A percentile compares a stretch with the other conserved stretches of the same genome.
Evolutionary conservation across 108 stramenopile genomes (phyloP).

Genomic region (Aurantiochytrium sp.): DNA sequence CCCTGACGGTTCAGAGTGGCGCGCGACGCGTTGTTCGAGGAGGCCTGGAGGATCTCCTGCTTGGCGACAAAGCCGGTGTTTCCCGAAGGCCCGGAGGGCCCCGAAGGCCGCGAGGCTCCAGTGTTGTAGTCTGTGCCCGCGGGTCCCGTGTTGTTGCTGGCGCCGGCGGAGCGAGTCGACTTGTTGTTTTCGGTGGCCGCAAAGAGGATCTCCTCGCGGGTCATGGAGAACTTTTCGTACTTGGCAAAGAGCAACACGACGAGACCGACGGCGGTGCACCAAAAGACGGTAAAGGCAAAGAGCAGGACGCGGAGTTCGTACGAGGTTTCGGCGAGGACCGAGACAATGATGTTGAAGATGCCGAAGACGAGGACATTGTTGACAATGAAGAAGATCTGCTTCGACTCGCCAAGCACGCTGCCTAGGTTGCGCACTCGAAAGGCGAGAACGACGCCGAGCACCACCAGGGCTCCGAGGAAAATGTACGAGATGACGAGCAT

Average conservation of each 20-base stretch:
- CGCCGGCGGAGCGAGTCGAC: neutral
- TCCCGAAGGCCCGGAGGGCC: neutral
- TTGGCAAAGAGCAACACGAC: neutral
- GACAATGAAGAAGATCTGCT: slow-evolving; percentile 16
- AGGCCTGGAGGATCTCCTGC: neutral
- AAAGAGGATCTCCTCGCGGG: neutral
- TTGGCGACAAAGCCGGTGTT: neutral
- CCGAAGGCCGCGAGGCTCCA: neutral
- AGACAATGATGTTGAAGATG: slow-evolving; percentile 1
- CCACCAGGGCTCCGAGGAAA: neutral
- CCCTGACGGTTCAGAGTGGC: neutral
- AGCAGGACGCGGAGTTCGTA: slow-evolving; percentile 1
- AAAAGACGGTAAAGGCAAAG: neutral
- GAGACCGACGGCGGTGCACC: slow-evolving; percentile 1
- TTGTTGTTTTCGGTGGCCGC: neutral
- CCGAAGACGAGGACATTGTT: neutral
- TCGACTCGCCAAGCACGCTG: slow-evolving; percentile 1
- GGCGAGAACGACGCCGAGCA: neutral
- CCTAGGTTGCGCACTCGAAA: neutral
- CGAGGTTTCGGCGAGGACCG: neutral
- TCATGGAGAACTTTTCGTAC: slow-evolving; percentile 6
- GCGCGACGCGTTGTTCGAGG: neutral
- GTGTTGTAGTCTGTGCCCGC: neutral
- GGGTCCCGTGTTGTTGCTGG: neutral
- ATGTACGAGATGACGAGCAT: neutral